A percentile compares a stretch with the other conserved stretches of the same genome.
phyloP scores from a whole-genome alignment of 2,329 filamentous ascomycete species.

The Neoscytalidium dimidiatum region DNA sequence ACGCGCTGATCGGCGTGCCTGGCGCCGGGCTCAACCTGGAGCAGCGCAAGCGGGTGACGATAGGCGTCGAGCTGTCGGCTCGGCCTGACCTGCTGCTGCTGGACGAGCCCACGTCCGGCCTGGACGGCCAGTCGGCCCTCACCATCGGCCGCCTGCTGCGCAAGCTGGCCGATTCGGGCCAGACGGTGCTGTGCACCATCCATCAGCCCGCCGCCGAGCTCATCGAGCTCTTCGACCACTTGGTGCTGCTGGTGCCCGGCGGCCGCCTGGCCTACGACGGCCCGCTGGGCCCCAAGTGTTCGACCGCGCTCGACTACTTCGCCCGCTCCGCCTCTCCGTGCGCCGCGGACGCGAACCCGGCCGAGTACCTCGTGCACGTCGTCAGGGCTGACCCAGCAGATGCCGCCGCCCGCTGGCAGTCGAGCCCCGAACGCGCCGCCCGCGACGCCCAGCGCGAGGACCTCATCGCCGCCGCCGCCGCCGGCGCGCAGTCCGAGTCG shows the following conservation, averaged over 20 bases:
- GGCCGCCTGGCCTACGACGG: conserved; percentile 44
- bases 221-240: conserved; percentile 48
- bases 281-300: conserved; percentile 45
- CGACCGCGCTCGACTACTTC: conserved; percentile 54
- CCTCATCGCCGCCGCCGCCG: background rate
- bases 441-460: background rate
- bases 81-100: conserved; percentile 65
- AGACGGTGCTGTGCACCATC: conserved; percentile 51
- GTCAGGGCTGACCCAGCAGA: background rate
- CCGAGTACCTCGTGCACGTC: conserved; percentile 50
- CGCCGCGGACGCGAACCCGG: conserved; percentile 66
- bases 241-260: conserved; percentile 46
- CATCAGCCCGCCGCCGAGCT: conserved; percentile 48
- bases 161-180: conserved; percentile 56
- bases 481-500: background rate
- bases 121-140: conserved; percentile 49
- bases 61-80: conserved; percentile 71
- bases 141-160: conserved; percentile 65
- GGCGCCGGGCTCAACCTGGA: conserved; percentile 67
- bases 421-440: background rate
- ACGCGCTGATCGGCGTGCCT: conserved; percentile 65
- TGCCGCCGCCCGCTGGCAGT: background rate
- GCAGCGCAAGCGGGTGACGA: conserved; percentile 70
- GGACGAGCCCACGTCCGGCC: conserved; percentile 50
- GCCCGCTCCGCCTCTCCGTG: conserved; percentile 64